A percentile compares a stretch with the other conserved stretches of the same genome.
Conservation (phyloP, 768 basidiomycete genomes). For the Phaffia tasmanica region DNA sequence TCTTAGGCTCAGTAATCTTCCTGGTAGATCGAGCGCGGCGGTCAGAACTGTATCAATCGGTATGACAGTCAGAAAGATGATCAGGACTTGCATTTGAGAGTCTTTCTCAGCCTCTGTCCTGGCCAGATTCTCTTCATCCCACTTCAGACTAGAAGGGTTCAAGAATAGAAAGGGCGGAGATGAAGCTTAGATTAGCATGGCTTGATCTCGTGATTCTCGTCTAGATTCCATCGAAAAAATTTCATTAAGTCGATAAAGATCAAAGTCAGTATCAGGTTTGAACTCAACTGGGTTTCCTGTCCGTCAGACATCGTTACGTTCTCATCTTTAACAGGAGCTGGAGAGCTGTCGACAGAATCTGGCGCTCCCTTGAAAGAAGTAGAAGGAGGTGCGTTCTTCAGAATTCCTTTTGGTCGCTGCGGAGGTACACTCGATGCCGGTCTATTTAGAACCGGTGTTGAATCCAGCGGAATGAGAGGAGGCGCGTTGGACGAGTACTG, state of each 20-base stretch:
- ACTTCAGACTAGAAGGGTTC: constrained; percentile 55
- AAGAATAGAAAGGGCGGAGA: background rate
- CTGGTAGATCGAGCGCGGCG: constrained; percentile 22
- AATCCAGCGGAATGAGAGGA: constrained; percentile 20
- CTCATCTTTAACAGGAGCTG: background rate
- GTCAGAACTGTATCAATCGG: background rate
- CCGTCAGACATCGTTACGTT: constrained; percentile 7
- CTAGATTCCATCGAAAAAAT: background rate
- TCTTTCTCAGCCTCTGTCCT: constrained; percentile 89
- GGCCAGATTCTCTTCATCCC: constrained; percentile 91
- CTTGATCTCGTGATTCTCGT: background rate
- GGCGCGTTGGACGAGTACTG: constrained; percentile 14
- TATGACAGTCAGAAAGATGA: background rate
- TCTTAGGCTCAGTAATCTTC: constrained; percentile 97
- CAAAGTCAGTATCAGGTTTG: background rate
- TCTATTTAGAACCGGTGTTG: background rate
- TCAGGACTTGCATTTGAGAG: constrained; percentile 56
- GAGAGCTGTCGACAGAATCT: background rate
- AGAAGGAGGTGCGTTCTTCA: constrained; percentile 61
- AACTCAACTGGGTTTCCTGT: background rate
- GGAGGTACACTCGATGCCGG: background rate
- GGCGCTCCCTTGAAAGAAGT: background rate
- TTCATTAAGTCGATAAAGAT: background rate
- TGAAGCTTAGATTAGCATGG: background rate
- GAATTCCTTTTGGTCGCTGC: constrained; percentile 67